phyloP scores from a whole-genome alignment of 139 green algal species.

The Pedinophyceae sp. region DNA sequence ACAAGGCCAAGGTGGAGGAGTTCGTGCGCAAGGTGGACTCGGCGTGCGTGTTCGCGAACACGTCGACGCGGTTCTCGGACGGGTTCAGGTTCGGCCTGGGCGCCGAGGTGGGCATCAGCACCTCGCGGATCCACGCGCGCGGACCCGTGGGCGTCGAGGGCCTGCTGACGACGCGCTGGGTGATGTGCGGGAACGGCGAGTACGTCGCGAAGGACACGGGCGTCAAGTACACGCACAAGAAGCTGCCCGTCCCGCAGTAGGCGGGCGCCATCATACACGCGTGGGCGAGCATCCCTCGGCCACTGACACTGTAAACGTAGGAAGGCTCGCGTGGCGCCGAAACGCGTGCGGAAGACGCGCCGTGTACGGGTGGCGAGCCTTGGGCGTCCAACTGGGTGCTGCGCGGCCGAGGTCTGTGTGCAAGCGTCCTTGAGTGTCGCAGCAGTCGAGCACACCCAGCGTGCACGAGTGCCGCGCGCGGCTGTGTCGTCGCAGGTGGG shows the following conservation, averaged over 20 bases:
- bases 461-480: too few species aligned
- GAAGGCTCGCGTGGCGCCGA: too few species aligned
- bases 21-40: conserved; percentile 81
- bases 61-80: conserved; percentile 82
- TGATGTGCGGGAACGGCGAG: conserved; percentile 68
- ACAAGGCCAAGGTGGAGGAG: conserved; percentile 44
- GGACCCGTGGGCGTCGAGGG: conserved; percentile 96
- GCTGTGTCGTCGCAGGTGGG: too few species aligned
- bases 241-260: conserved; percentile 32
- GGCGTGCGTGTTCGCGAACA: conserved; percentile 92
- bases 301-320: too few species aligned
- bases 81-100: conserved; percentile 91
- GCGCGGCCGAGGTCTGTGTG: too few species aligned
- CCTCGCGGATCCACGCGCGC: conserved; percentile 87
- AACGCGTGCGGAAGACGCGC: too few species aligned
- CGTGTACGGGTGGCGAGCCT: too few species aligned
- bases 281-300: too few species aligned
- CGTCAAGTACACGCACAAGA: conserved; percentile 74
- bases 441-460: too few species aligned
- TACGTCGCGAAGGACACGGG: conserved; percentile 80
- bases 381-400: too few species aligned
- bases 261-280: too few species aligned
- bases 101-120: conserved; percentile 93
- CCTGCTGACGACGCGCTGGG: conserved; percentile 84
- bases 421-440: too few species aligned